Percentiles rank a stretch among this genome's conserved stretches.
These are phyloP conservation scores for Ceratocystis variospora DNA, from an alignment of 2,329 filamentous ascomycete genomes.

Conservation along the genomic window DNA sequence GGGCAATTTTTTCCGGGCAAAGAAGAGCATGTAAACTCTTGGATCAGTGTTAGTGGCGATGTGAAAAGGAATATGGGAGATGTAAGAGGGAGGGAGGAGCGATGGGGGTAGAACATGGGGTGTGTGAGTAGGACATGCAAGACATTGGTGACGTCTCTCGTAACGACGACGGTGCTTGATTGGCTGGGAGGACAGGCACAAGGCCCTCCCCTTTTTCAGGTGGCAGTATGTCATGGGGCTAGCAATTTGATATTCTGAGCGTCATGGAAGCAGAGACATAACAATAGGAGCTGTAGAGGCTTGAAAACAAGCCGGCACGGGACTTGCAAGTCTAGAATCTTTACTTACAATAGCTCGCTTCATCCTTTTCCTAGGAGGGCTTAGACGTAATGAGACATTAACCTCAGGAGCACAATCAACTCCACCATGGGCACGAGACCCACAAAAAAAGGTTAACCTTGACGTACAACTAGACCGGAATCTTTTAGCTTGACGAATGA, in stretches of 20 bases:
- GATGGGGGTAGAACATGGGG: background rate
- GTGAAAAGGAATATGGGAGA: background rate
- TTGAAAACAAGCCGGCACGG: background rate
- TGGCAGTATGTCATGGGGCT: conserved; percentile 1
- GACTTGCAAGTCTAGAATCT: background rate
- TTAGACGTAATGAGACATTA: background rate
- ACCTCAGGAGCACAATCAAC: background rate
- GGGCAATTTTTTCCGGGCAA: conserved; percentile 44
- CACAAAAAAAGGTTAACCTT: background rate
- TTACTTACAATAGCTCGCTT: background rate
- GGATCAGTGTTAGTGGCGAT: background rate
- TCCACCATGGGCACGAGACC: background rate
- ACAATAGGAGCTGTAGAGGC: background rate
- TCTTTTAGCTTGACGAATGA: background rate
- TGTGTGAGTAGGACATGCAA: background rate
- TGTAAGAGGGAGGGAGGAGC: background rate
- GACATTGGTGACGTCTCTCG: background rate
- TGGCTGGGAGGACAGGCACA: background rate
- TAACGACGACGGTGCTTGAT: background rate
- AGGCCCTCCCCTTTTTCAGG: background rate
- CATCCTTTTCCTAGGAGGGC: background rate
- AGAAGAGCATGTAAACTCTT: conserved; percentile 25
- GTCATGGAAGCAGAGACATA: background rate
- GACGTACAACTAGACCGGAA: background rate
- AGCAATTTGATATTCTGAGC: background rate